phyloP scores from a whole-genome alignment of 2,329 filamentous ascomycete species.

The Paracoccidioides lutzii region DNA sequence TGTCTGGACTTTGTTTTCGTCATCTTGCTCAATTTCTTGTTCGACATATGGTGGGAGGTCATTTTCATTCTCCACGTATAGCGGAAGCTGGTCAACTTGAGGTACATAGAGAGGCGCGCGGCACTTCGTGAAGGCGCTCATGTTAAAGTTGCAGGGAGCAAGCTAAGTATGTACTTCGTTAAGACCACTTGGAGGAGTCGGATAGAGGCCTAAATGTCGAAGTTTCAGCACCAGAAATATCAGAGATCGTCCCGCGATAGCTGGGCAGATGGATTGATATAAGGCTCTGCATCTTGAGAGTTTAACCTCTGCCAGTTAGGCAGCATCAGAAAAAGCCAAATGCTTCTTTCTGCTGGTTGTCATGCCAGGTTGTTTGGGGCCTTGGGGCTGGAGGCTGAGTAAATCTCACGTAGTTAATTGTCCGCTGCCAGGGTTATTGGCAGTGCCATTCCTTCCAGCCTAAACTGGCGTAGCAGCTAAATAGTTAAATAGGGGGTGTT shows the following conservation, averaged over 20 bases:
- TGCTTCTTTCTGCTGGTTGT: too few relatives aligned
- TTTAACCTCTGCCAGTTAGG: too few relatives aligned
- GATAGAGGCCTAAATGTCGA: neutral
- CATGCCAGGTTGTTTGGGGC: too few relatives aligned
- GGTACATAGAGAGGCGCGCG: neutral
- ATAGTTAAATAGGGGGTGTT: too few relatives aligned
- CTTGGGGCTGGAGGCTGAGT: too few relatives aligned
- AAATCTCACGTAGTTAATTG: too few relatives aligned
- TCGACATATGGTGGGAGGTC: neutral
- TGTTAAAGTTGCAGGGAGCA: neutral
- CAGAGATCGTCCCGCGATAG: neutral
- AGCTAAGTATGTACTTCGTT: neutral
- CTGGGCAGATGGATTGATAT: too few relatives aligned
- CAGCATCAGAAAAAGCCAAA: too few relatives aligned
- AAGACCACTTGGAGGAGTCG: neutral
- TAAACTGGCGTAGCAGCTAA: too few relatives aligned
- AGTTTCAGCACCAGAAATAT: neutral
- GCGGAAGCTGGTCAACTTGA: neutral
- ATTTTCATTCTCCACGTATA: neutral
- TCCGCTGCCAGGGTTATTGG: too few relatives aligned
- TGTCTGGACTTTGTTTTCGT: neutral
- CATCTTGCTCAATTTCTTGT: neutral
- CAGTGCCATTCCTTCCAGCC: too few relatives aligned
- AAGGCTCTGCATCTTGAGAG: too few relatives aligned
- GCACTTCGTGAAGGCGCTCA: neutral